phyloP scores from a whole-genome alignment of 2,329 filamentous ascomycete species.

The Beauveria brongniartii region DNA sequence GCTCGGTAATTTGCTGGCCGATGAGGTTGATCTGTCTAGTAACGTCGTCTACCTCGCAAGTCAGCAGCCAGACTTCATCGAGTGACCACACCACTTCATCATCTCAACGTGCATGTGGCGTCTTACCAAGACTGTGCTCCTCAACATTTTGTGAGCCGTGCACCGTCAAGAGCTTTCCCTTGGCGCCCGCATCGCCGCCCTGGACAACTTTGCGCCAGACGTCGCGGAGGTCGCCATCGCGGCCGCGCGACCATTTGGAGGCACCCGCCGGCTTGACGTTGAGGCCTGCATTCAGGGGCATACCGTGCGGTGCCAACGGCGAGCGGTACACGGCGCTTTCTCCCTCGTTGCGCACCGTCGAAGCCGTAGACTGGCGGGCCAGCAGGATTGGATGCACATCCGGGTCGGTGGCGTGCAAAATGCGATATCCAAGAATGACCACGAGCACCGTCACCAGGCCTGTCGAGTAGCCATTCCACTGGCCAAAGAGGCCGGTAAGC shows the following conservation, averaged over 20 bases:
- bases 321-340: constrained; percentile 82
- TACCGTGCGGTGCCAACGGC: constrained; percentile 77
- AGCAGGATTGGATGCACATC: constrained; percentile 90
- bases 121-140: constrained; percentile 58
- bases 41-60: constrained; percentile 48
- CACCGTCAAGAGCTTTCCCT: constrained; percentile 70
- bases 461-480: constrained; percentile 79
- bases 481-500: constrained; percentile 59
- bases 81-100: no score
- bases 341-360: constrained; percentile 71
- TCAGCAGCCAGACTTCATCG: neutral
- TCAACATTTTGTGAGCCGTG: constrained; percentile 66
- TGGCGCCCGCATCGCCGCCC: constrained; percentile 57
- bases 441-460: constrained; percentile 57
- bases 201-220: constrained; percentile 71
- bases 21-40: constrained; percentile 83
- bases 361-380: constrained; percentile 71
- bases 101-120: neutral
- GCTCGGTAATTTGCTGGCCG: constrained; percentile 65
- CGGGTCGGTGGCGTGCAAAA: constrained; percentile 67
- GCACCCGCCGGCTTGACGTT: constrained; percentile 74
- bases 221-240: constrained; percentile 84
- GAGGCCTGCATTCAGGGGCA: constrained; percentile 67
- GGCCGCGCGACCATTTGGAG: constrained; percentile 74
- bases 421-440: constrained; percentile 59